Evolutionary conservation across 495 filamentous ascomycete genomes (phyloP).

Genomic region (Lophiostoma macrostomum): DNA sequence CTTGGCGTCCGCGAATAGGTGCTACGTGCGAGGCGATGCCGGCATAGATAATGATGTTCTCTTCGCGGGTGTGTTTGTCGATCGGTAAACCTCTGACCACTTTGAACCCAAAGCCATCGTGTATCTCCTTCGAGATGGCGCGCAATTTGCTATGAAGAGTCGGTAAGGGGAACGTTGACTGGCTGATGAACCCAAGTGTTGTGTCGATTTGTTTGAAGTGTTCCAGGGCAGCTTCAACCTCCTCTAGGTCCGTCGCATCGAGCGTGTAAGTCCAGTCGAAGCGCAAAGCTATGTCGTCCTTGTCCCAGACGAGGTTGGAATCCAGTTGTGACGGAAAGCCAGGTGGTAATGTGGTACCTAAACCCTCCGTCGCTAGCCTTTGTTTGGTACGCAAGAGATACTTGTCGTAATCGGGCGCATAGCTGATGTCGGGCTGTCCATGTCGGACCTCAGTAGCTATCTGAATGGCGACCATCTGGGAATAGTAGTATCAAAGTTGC

Average conservation of each 20-base stretch:
- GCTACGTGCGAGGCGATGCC: constrained; percentile 61
- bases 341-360: constrained; percentile 41
- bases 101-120: constrained; percentile 59
- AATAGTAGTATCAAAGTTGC: no score
- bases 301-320: constrained; percentile 59
- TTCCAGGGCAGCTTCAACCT: constrained; percentile 54
- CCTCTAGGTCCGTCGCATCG: constrained; percentile 47
- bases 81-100: constrained; percentile 59
- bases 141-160: constrained; percentile 48
- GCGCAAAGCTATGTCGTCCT: constrained; percentile 47
- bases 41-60: constrained; percentile 62
- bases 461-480: no score
- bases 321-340: constrained; percentile 51
- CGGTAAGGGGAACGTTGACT: constrained; percentile 57
- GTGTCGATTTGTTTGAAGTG: constrained; percentile 56
- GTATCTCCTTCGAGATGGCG: constrained; percentile 52
- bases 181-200: constrained; percentile 49
- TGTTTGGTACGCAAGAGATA: constrained; percentile 51
- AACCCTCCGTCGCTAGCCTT: constrained; percentile 45
- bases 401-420: constrained; percentile 55
- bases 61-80: constrained; percentile 51
- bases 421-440: constrained; percentile 55
- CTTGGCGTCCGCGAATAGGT: constrained; percentile 54
- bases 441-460: no score
- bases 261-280: constrained; percentile 54